phyloP scores from a whole-genome alignment of 2,329 filamentous ascomycete species.

The Sclerotinia trifoliorum region DNA sequence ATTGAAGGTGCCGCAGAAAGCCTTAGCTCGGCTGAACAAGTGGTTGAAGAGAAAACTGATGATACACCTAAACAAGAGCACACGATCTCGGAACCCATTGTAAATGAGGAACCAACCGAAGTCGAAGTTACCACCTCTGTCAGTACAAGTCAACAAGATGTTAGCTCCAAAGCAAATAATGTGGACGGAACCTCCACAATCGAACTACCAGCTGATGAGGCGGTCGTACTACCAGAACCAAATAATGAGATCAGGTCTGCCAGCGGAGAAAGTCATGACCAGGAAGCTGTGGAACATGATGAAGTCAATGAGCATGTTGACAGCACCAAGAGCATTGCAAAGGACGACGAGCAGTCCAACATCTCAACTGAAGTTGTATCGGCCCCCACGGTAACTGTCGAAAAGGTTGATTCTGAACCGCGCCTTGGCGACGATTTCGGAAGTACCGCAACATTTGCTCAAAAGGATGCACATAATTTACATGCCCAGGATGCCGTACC shows the following conservation, averaged over 20 bases:
- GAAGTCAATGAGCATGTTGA: not conserved
- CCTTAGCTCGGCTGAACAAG: not conserved
- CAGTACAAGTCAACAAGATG: not conserved
- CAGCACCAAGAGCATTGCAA: not conserved
- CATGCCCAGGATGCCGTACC: slow-evolving; percentile 40
- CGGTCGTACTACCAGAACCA: not conserved
- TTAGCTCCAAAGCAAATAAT: not conserved
- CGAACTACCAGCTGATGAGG: not conserved
- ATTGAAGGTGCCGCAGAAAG: not conserved
- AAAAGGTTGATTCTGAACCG: slow-evolving; percentile 41
- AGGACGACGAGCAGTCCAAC: not conserved
- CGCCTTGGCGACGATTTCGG: slow-evolving; percentile 42
- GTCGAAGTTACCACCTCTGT: not conserved
- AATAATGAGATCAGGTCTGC: not conserved
- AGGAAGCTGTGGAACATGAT: not conserved
- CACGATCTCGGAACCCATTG: not conserved
- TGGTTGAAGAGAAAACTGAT: not conserved
- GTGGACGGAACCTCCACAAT: not conserved
- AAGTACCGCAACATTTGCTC: slow-evolving; percentile 37
- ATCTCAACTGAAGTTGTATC: not conserved
- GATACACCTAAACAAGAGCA: not conserved
- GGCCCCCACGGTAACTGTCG: slow-evolving; percentile 37
- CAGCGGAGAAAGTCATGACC: not conserved
- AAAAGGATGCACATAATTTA: slow-evolving; percentile 41
- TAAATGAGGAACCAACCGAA: not conserved